phyloP scores from a whole-genome alignment of 1,284 basidiomycete species.

The Thelephora terrestris region DNA sequence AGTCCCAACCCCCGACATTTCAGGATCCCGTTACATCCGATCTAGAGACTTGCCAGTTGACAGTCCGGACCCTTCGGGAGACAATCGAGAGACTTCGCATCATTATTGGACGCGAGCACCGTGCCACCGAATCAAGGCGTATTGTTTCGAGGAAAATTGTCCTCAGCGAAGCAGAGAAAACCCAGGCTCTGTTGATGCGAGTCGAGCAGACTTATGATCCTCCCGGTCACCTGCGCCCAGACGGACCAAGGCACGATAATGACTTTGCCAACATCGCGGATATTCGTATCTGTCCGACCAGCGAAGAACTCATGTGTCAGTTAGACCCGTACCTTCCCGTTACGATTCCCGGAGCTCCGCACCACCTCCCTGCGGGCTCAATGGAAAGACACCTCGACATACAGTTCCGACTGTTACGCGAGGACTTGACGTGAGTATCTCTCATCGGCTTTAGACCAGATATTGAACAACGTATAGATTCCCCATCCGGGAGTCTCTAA shows the following conservation, averaged over 20 bases:
- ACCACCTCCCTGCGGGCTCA: constrained; percentile 41
- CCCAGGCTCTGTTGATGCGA: constrained; percentile 5
- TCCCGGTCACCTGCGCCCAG: constrained; percentile 38
- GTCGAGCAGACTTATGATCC: constrained; percentile 38
- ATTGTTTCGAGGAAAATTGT: constrained; percentile 15
- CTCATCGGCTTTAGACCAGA: background rate
- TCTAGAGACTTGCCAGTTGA: constrained; percentile 22
- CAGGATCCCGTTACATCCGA: constrained; percentile 24
- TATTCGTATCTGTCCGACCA: constrained; percentile 55
- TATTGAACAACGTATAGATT: constrained; percentile 12
- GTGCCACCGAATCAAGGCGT: constrained; percentile 11
- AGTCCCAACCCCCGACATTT: constrained; percentile 25
- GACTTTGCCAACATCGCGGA: constrained; percentile 44
- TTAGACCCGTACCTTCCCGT: constrained; percentile 45
- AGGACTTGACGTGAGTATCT: constrained; percentile 48
- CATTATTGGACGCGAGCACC: constrained; percentile 34
- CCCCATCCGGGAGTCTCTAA: constrained; percentile 24
- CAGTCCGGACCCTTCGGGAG: constrained; percentile 28
- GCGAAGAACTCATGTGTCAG: constrained; percentile 41
- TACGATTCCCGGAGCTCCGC: constrained; percentile 47
- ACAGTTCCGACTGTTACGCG: constrained; percentile 60
- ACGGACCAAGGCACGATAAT: constrained; percentile 57
- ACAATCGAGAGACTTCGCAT: constrained; percentile 32
- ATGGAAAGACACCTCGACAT: constrained; percentile 58
- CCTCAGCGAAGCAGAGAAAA: constrained; percentile 23